phyloP scores from a whole-genome alignment of 75 land plant genomes.

The Sequoiadendron giganteum region DNA sequence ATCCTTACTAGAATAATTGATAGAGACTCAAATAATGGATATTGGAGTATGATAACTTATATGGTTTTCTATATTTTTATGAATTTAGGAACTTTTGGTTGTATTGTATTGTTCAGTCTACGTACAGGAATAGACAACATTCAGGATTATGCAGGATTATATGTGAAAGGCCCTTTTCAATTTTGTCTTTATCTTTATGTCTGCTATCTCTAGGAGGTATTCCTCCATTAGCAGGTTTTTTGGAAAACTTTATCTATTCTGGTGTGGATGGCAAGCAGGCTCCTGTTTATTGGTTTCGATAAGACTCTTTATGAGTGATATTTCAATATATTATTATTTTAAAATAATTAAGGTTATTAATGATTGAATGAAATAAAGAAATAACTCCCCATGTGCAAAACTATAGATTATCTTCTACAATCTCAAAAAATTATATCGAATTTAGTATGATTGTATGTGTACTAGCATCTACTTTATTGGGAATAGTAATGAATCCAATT shows the following conservation, averaged over 20 bases:
- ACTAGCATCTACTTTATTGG: slow-evolving; percentile 11
- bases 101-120: too few species aligned
- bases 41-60: too few species aligned
- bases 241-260: slow-evolving; percentile 6
- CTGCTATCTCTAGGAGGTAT: background rate
- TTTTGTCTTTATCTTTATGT: background rate
- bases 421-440: slow-evolving; percentile 14
- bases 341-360: slow-evolving; percentile 21
- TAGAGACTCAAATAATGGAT: too few species aligned
- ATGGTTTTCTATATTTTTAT: too few species aligned
- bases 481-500: slow-evolving; percentile 1
- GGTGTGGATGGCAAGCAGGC: background rate
- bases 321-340: slow-evolving; percentile 11
- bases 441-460: slow-evolving; percentile 23
- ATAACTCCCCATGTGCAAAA: slow-evolving; percentile 6
- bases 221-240: slow-evolving; percentile 1
- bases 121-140: too few species aligned
- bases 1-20: too few species aligned
- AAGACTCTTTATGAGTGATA: slow-evolving; percentile 8
- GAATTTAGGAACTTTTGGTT: too few species aligned
- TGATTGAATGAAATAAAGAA: background rate
- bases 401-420: slow-evolving; percentile 16
- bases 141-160: too few species aligned
- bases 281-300: slow-evolving; percentile 15
- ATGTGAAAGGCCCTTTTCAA: background rate